A percentile compares a stretch with the other conserved stretches of the same genome.
Evolutionary conservation across 805 yeast genomes (phyloP).

Genomic region (Candida loeiensis): DNA sequence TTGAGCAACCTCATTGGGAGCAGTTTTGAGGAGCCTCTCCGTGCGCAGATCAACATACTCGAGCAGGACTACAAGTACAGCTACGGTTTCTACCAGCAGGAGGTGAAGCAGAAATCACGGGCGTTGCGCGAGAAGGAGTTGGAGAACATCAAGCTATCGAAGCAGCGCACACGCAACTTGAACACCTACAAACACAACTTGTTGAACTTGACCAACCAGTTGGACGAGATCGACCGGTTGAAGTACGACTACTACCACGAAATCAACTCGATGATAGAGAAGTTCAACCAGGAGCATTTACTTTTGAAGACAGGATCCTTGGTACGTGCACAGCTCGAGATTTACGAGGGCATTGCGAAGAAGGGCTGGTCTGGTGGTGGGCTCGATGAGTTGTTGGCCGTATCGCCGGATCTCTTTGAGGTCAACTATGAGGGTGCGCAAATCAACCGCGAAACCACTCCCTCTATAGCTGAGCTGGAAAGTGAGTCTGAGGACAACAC

Average conservation of each 20-base stretch:
- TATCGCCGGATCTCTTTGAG: constrained; percentile 55
- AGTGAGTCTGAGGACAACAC: constrained; percentile 2
- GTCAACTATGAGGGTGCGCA: constrained; percentile 9
- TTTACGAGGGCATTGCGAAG: constrained; percentile 73
- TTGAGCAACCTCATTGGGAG: constrained; percentile 54
- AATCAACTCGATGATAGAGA: constrained; percentile 56
- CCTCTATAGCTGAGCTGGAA: not conserved
- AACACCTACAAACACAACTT: constrained; percentile 65
- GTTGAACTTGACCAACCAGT: constrained; percentile 62
- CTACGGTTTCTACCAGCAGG: constrained; percentile 51
- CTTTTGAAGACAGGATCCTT: constrained; percentile 57
- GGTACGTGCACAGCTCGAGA: constrained; percentile 76
- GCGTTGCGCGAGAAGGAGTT: constrained; percentile 57
- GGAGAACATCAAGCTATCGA: constrained; percentile 56
- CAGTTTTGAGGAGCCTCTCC: constrained; percentile 55
- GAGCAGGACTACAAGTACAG: constrained; percentile 40
- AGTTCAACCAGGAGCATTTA: constrained; percentile 51
- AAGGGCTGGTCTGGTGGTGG: constrained; percentile 92
- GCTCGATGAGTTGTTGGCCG: constrained; percentile 60
- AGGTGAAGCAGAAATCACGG: constrained; percentile 50
- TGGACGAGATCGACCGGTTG: constrained; percentile 73
- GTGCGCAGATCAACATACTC: constrained; percentile 43
- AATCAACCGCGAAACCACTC: not conserved
- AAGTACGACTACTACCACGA: constrained; percentile 73
- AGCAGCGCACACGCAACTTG: constrained; percentile 60